A percentile compares a stretch with the other conserved stretches of the same genome.
These are phyloP conservation scores for Ceratocystis lukuohia DNA, from an alignment of 2,329 filamentous ascomycete species.

Conservation along the genomic window DNA sequence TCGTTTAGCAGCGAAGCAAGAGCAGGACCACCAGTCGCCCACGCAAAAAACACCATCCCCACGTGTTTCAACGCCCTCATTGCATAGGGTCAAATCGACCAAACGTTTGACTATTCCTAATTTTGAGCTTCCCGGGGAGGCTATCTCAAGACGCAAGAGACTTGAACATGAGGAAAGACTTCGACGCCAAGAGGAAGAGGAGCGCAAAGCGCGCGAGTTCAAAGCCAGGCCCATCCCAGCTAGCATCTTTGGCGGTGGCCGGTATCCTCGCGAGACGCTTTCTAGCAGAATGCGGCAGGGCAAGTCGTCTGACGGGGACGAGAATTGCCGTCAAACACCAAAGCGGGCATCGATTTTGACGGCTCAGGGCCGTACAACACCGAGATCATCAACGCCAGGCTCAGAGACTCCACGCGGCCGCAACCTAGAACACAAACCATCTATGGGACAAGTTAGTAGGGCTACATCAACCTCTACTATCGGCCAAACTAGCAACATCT, in stretches of 20 bases:
- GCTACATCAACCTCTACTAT: slow-evolving; percentile 35
- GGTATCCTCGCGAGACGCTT: slow-evolving; percentile 42
- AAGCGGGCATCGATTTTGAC: slow-evolving; percentile 21
- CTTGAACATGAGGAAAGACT: slow-evolving; percentile 44
- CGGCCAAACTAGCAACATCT: slow-evolving; percentile 36
- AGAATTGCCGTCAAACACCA: slow-evolving; percentile 15
- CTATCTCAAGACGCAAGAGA: slow-evolving; percentile 41
- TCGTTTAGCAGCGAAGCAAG: slow-evolving; percentile 27
- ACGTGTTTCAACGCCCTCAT: slow-evolving; percentile 7
- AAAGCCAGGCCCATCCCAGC: slow-evolving; percentile 45
- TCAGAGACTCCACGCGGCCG: slow-evolving; percentile 19
- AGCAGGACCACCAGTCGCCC: slow-evolving; percentile 25
- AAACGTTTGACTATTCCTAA: slow-evolving; percentile 41
- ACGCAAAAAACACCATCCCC: slow-evolving; percentile 29
- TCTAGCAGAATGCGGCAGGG: slow-evolving; percentile 43
- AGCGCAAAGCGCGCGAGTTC: slow-evolving; percentile 47
- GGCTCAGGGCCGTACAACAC: slow-evolving; percentile 16
- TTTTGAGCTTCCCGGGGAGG: slow-evolving; percentile 52
- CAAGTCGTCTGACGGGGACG: slow-evolving; percentile 27
- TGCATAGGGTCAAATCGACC: slow-evolving; percentile 35
- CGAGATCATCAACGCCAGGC: slow-evolving; percentile 7
- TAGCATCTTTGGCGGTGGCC: slow-evolving; percentile 29
- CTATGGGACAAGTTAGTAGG: slow-evolving; percentile 25
- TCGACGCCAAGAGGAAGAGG: slow-evolving; percentile 45
- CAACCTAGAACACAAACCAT: slow-evolving; percentile 11